Evolutionary conservation across 2,329 filamentous ascomycete genomes (phyloP), one percentile per base, ranked within the genome.

Genomic region (Aureobasidium subglaciale): DNA sequence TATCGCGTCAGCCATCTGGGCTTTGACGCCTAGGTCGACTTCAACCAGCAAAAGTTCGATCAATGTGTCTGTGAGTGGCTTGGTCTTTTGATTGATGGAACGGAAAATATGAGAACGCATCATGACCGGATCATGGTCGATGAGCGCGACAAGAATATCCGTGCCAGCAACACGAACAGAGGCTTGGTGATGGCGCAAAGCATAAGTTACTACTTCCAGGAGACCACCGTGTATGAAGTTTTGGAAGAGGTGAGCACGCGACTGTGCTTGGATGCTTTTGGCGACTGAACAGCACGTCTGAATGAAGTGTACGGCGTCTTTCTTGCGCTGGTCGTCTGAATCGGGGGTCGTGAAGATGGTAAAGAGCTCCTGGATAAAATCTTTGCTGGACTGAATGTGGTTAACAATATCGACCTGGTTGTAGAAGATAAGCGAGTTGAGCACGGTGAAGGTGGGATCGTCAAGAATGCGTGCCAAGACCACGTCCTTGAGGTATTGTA

Each of bases 401-500:
- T 92, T 88, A 48, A 99, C 87, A 67, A 99, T 96, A 67, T 97
- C 93, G 64, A 97, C 91, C 74, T 99, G 93, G 73, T 97, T 93
- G 78, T 95, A 99, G 75, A 96, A 99, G 63, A 99, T 99, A 63
- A 97, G 81, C 49, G 90, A 96, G 73, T 97, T 99, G 61, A 99
- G 84, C 24, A 97, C 91, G 22, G 90, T 95, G 70, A 97, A 99
- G 18, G 93, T 99, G 48, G 92, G 92, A 69, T 99, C 93, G 71
- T 99, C 93, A 59, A 99, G 79, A 60, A 99, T 97, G 60, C 93
- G 84, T 27, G 93, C 93, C 40, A 99, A 80, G 1, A 97, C 92
- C n/a, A 99, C 93, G 65, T 99, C 93, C 70, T 97, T 99, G 55
- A 99, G 79, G 68, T 99, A 99, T 67, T 96, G 91, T 30, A 99